Evolutionary conservation across 305 asterid species (phyloP), one percentile per base, ranked within the genome.

Genomic region (Fraxinus floribunda): DNA sequence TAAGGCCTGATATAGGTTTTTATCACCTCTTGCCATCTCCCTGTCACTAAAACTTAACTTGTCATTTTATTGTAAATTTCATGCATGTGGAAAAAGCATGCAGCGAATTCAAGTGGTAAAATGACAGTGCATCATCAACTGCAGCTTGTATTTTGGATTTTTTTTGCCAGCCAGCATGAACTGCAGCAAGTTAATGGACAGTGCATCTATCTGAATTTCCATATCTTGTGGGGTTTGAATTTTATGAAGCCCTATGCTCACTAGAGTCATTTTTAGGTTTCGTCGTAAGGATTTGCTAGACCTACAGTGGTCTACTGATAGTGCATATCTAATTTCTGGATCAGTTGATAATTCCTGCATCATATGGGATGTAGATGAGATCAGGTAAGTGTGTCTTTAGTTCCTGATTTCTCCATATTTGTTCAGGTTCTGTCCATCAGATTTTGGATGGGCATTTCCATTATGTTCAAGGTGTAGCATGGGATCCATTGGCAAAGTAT

Each of bases 391-490:
- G 49, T 74, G 2, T 57, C n/a, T 32, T 80, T 46, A 34, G 72
- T 26, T 76, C 70, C 74, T 84, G 66, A 71, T 41, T 83, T 26
- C 83, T 77, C 18, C 70, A 29, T 78, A 76, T 82, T 78, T 35
- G 41, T 84, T 81, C 90, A 96, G 99, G 98, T 84, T 89, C 93
- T 30, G 96, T 93, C 64, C 93, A 85, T 88, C 98, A 96, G 89
- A 92, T 89, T 78, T 88, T 96, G 91, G 98, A 94, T 86, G 93
- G 88, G 71, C 99, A 96, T 90, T 85, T 86, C 88, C 98, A 96
- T 90, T 94, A 94, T 77, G 99, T 96, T 84, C 98, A 96, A 84
- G 98, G 98, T 86, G 99, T 96, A 70, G 90, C 98, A 46, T 96
- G 97, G 98, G 98, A 96, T 84, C 98, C 99, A 13, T 83, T 91